phyloP scores from a whole-genome alignment of 441 rosid species.

The Corymbia calophylla region DNA sequence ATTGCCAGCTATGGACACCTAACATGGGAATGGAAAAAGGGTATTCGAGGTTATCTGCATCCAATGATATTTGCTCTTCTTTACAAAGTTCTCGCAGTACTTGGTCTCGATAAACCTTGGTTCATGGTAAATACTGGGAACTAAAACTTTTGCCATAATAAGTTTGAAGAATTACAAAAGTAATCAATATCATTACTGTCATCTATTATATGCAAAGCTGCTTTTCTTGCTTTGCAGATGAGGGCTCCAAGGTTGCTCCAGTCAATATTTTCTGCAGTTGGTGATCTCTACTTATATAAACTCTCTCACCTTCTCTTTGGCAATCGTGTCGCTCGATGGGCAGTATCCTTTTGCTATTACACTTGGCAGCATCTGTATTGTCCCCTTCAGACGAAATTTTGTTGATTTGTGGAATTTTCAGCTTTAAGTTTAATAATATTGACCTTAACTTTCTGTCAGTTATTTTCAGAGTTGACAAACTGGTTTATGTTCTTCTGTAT shows the following conservation, averaged over 20 bases:
- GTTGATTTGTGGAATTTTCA: not conserved
- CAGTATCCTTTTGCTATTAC: slow-evolving; percentile 57
- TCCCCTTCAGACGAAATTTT: not conserved
- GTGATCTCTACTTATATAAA: slow-evolving; percentile 75
- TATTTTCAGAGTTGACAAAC: slow-evolving; percentile 70
- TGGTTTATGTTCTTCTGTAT: slow-evolving; percentile 94
- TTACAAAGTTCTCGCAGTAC: slow-evolving; percentile 5
- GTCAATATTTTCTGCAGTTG: slow-evolving; percentile 78
- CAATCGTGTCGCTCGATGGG: slow-evolving; percentile 50
- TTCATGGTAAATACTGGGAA: not conserved
- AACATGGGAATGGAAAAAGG: slow-evolving; percentile 13
- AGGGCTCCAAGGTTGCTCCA: slow-evolving; percentile 73
- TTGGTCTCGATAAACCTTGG: slow-evolving; percentile 4
- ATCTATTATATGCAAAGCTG: not conserved
- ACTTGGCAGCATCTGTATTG: not conserved
- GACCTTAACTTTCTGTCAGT: slow-evolving; percentile 56
- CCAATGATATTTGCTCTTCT: slow-evolving; percentile 10
- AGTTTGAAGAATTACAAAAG: not conserved
- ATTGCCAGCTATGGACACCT: slow-evolving; percentile 8
- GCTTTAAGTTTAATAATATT: not conserved
- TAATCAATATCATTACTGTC: not conserved
- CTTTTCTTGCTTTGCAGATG: slow-evolving; percentile 29
- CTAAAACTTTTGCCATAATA: not conserved
- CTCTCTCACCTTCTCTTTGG: slow-evolving; percentile 53
- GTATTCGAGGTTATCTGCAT: slow-evolving; percentile 9